Evolutionary conservation across 2,329 filamentous ascomycete genomes (phyloP).

Genomic region (Colletotrichum sp.): DNA sequence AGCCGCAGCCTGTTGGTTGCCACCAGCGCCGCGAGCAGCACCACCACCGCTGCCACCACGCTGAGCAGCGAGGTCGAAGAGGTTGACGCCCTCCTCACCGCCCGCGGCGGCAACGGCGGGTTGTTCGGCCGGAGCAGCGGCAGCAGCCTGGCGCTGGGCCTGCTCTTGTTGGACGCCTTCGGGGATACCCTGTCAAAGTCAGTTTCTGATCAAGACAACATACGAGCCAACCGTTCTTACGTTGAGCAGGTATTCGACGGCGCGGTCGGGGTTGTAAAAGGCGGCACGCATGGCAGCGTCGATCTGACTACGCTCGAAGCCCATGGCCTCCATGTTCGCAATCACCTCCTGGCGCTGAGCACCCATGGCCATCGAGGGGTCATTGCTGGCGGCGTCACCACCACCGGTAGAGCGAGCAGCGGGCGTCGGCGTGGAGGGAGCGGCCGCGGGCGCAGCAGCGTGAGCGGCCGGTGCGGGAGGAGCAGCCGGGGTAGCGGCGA

Average conservation of each 20-base stretch:
- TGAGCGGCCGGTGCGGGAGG: conserved; percentile 55
- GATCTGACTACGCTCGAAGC: conserved; percentile 86
- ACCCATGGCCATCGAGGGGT: conserved; percentile 84
- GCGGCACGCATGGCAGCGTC: conserved; percentile 95
- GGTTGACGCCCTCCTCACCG: conserved; percentile 76
- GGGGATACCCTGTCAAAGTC: conserved; percentile 76
- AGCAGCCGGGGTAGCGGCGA: conserved; percentile 55
- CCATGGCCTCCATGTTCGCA: conserved; percentile 96
- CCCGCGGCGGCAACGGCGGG: conserved; percentile 51
- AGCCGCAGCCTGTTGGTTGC: conserved; percentile 41
- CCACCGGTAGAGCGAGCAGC: conserved; percentile 50
- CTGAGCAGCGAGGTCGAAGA: conserved; percentile 92
- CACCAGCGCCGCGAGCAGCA: conserved; percentile 45
- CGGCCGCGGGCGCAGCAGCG: conserved; percentile 49
- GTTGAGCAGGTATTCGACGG: conserved; percentile 92
- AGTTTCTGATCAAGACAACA: neutral
- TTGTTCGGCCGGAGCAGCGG: conserved; percentile 46
- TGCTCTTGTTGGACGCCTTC: conserved; percentile 80
- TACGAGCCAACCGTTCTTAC: conserved; percentile 53
- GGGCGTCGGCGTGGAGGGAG: conserved; percentile 60
- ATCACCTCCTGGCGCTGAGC: conserved; percentile 82
- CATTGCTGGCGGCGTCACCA: conserved; percentile 59
- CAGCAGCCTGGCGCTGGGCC: conserved; percentile 50
- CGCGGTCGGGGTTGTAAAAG: conserved; percentile 95
- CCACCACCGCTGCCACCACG: conserved; percentile 50